Evolutionary conservation across 2,329 filamentous ascomycete genomes (phyloP).

Genomic region (Hortaea werneckii): DNA sequence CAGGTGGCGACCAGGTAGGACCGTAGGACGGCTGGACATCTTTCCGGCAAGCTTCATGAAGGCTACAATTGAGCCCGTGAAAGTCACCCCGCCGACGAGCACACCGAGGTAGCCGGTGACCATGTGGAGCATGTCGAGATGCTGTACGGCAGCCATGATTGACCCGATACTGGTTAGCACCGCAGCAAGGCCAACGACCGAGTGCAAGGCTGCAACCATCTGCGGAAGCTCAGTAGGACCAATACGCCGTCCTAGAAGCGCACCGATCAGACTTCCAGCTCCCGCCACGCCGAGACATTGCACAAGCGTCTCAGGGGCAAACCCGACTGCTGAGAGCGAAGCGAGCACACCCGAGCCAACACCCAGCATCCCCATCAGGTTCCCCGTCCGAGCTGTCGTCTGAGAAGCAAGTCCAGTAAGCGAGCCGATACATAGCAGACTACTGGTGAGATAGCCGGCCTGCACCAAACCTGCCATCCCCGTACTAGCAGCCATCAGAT

Average conservation of each 20-base stretch:
- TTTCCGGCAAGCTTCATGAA: slow-evolving; percentile 77
- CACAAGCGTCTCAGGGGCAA: slow-evolving; percentile 64
- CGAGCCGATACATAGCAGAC: slow-evolving; percentile 74
- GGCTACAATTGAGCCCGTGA: slow-evolving; percentile 81
- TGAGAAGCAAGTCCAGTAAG: slow-evolving; percentile 75
- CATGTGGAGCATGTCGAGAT: slow-evolving; percentile 68
- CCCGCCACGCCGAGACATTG: slow-evolving; percentile 72
- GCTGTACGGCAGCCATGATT: slow-evolving; percentile 56
- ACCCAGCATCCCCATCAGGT: slow-evolving; percentile 76
- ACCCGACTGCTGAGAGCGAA: slow-evolving; percentile 70
- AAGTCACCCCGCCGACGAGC: slow-evolving; percentile 72
- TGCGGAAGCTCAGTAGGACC: slow-evolving; percentile 82
- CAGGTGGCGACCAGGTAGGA: slow-evolving; percentile 62
- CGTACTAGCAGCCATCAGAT: slow-evolving; percentile 66
- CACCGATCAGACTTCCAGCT: slow-evolving; percentile 57
- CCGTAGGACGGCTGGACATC: slow-evolving; percentile 68
- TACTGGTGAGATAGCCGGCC: slow-evolving; percentile 77
- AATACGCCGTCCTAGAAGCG: slow-evolving; percentile 74
- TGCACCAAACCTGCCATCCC: slow-evolving; percentile 78
- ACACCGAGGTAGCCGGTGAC: slow-evolving; percentile 81
- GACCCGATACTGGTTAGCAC: slow-evolving; percentile 83
- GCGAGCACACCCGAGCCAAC: slow-evolving; percentile 75
- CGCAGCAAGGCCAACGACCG: slow-evolving; percentile 78
- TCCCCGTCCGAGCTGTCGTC: slow-evolving; percentile 71
- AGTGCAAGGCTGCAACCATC: slow-evolving; percentile 80